Evolutionary conservation across 2,329 filamentous ascomycete species (phyloP).

Genomic region (Xylaria sp.): DNA sequence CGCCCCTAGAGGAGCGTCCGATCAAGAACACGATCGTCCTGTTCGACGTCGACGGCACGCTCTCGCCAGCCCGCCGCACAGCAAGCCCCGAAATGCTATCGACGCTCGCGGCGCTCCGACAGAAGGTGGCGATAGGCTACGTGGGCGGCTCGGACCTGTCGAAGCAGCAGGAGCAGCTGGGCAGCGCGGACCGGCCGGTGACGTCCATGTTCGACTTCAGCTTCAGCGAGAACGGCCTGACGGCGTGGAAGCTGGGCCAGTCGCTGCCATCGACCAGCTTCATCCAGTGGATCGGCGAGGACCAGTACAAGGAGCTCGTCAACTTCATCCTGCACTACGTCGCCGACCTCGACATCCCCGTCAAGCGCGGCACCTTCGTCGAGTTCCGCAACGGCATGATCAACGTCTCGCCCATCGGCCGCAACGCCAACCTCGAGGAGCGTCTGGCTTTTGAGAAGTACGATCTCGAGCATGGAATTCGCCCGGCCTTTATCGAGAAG

Average conservation of each 20-base stretch:
- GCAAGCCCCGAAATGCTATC: conserved; percentile 85
- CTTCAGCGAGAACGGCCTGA: conserved; percentile 97
- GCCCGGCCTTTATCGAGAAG: conserved; percentile 78
- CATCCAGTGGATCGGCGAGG: conserved; percentile 91
- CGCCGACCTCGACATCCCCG: conserved; percentile 82
- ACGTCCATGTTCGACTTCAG: conserved; percentile 94
- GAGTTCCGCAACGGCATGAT: conserved; percentile 94
- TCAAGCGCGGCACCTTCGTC: conserved; percentile 86
- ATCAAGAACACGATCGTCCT: conserved; percentile 93
- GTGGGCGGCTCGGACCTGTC: conserved; percentile 91
- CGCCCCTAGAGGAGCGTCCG: conserved; percentile 83
- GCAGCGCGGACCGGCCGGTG: conserved; percentile 73
- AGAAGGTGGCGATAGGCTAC: conserved; percentile 89
- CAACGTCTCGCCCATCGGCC: conserved; percentile 84
- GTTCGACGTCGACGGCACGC: conserved; percentile 95
- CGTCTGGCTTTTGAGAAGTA: conserved; percentile 83
- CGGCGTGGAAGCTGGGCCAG: conserved; percentile 84
- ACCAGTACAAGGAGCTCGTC: conserved; percentile 80
- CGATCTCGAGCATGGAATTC: conserved; percentile 80
- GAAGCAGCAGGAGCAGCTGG: conserved; percentile 98
- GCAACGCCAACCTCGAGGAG: conserved; percentile 86
- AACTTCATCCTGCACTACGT: conserved; percentile 84
- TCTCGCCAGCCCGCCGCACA: conserved; percentile 81
- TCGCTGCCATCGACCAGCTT: conserved; percentile 83
- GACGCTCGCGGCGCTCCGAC: conserved; percentile 80